phyloP scores from a whole-genome alignment of 2,329 filamentous ascomycete genomes.

The Monilinia laxa region DNA sequence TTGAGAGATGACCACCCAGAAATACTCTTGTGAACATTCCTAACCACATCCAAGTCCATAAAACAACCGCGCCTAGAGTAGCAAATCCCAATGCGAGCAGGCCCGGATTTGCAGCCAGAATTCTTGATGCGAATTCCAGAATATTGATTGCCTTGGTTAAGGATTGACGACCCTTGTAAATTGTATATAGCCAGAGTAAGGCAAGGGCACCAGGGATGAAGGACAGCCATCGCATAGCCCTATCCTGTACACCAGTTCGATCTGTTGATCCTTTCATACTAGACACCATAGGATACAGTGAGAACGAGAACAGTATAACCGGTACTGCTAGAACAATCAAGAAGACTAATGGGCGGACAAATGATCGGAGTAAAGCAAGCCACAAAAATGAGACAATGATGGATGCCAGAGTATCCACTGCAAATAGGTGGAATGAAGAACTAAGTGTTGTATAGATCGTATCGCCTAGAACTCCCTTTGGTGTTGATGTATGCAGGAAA shows the following conservation, averaged over 20 bases:
- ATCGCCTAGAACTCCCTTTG: conserved; percentile 73
- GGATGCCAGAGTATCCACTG: conserved; percentile 87
- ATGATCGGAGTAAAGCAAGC: conserved; percentile 84
- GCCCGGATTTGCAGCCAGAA: conserved; percentile 80
- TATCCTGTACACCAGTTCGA: conserved; percentile 80
- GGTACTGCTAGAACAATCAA: conserved; percentile 82
- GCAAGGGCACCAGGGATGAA: conserved; percentile 72
- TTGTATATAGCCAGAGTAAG: conserved; percentile 77
- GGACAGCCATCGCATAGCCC: conserved; percentile 83
- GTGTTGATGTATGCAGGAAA: conserved; percentile 80
- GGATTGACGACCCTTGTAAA: conserved; percentile 76
- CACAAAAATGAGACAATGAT: conserved; percentile 85
- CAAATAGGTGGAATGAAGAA: conserved; percentile 83
- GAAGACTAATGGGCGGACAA: conserved; percentile 80
- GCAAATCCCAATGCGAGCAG: conserved; percentile 81
- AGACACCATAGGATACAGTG: conserved; percentile 84
- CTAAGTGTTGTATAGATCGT: conserved; percentile 90
- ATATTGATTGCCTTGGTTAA: conserved; percentile 83
- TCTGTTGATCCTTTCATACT: conserved; percentile 78
- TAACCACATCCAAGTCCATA: conserved; percentile 95
- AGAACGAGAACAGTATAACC: conserved; percentile 82
- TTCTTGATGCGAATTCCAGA: conserved; percentile 86
- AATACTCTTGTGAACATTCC: conserved; percentile 96
- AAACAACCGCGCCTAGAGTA: conserved; percentile 70
- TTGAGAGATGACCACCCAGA: conserved; percentile 81